Base-by-base conservation (phyloP, 441 rosid species). In the Erodium texanum region DNA sequence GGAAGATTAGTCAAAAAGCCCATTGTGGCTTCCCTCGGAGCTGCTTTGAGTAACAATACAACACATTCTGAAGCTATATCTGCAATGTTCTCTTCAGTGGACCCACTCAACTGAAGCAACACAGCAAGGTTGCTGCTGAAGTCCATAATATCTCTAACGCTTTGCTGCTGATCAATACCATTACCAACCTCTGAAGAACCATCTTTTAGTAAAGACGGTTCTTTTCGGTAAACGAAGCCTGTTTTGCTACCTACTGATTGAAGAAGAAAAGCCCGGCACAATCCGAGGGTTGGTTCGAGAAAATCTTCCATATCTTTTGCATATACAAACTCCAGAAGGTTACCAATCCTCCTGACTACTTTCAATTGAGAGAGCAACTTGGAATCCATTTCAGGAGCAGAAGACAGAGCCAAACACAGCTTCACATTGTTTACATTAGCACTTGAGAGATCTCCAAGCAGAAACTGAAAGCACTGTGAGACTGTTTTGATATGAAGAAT, bases 231-330 rank as follows among this genome's bases (percentile, higher is more conserved):
- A 27, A 61, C 70, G 61, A 78, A 77, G 70, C 84, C 89, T 74
- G 76, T 80, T 76, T 81, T 81, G 62, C 73, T 79, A 24, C 89
- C 85, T 3, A 86, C 78, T 10, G 97, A 88, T 43, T 78, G 78
- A 12, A 84, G 79, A 72, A 94, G 92, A 65, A 94, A 85, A 36
- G 97, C 91, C 76, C 84, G 85, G 71, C 93, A 89, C 67, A 94
- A 82, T 70, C 83, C 86, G 61, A 94, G 87, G 45, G 92, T 85
- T 27, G 97, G 97, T 71, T 94, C 96, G 0, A 91, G 87, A 79
- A 91, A 94, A 82, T 93, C 97, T 79, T 87, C 97, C 99, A 93
- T 91, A 36, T 87, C 93, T 83, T 86, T 93, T 16, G 93, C 89
- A 65, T 74, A 80, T 52, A 85, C 95, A 64, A 85, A 84, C 81